Evolutionary conservation across 495 filamentous ascomycete genomes (phyloP), one percentile per base, ranked within the genome.

Genomic region (Podospora anserina): DNA sequence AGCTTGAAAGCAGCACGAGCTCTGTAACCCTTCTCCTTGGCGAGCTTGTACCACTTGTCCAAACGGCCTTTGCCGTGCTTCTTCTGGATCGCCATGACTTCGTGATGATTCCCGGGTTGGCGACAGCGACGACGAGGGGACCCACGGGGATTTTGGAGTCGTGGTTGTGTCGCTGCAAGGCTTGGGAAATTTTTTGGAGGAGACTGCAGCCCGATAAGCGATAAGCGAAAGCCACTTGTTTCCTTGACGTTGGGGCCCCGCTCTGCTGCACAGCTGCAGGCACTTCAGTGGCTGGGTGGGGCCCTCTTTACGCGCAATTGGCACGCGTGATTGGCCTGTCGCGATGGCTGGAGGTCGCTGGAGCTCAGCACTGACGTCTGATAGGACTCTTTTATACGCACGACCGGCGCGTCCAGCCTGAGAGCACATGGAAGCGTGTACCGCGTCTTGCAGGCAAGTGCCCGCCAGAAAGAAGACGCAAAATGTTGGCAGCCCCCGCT

Each of bases 61-160:
- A 99, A 88, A 86, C 95, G 94, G 79, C 95, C 95, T 86, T 99
- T 99, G 83, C 93, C 95, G 81, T 97, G 91, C 87, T 99, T 99
- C 85, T 99, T 99, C 77, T 98, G 95, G 72, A 97, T 94, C 73
- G 91, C 94, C 95, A 99, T 99, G 72, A 53, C 71, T 72, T 64
- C 72, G 74, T 49, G 56, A 64, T 64, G 30, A 67, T 70, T 61
- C 68, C 53, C 61, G 16, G 11, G 64, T 34, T 70, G 58, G 65
- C 64, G 65, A 68, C 59, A 30, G 59, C 68, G 59, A 55, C 28
- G 60, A 49, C 49, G n/a, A 44, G 19, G 27, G 56, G 26, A 49
- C 56, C 27, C 32, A 49, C 54, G 49, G 13, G 23, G 15, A 2
- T 63, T 54, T 54, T 19, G 34, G 55, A 58, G 55, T 58, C 53